Conservation (phyloP, 768 basidiomycete species). For the Rickenella mellea region DNA sequence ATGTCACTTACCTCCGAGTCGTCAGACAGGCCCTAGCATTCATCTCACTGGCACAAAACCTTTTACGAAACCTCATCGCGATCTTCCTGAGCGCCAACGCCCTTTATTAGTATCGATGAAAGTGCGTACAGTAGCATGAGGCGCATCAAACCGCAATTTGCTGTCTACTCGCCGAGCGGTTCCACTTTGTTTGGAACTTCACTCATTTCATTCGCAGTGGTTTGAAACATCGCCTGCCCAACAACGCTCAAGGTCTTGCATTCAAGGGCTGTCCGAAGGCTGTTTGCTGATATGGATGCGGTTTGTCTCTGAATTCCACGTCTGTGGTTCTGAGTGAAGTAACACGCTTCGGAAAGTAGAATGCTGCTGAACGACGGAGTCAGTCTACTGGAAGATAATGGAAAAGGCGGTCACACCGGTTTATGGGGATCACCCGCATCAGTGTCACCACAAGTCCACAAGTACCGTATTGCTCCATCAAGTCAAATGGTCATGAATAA, state of each 20-base stretch:
- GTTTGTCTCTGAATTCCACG: not conserved
- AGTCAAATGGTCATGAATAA: too few species aligned
- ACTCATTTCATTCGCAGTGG: constrained; percentile 5
- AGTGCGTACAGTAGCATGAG: too few species aligned
- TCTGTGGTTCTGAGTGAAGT: not conserved
- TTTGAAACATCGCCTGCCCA: not conserved
- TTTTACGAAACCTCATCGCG: too few species aligned
- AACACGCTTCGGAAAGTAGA: not conserved
- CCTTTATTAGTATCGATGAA: too few species aligned
- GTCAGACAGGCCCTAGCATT: too few species aligned
- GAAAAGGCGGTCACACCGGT: too few species aligned
- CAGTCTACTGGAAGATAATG: not conserved
- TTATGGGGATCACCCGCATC: too few species aligned
- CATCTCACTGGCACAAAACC: too few species aligned
- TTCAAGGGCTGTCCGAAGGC: not conserved
- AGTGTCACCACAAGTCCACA: too few species aligned
- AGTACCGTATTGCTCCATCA: too few species aligned
- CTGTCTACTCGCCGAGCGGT: constrained; percentile 13
- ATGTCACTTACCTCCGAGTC: too few species aligned
- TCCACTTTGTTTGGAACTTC: constrained; percentile 14
- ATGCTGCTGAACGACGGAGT: not conserved
- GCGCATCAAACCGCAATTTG: constrained; percentile 9
- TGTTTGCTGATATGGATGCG: not conserved
- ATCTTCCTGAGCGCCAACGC: too few species aligned
- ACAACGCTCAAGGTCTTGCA: not conserved